Conservation (phyloP, 768 basidiomycete species). For the Phylloporus sp. region DNA sequence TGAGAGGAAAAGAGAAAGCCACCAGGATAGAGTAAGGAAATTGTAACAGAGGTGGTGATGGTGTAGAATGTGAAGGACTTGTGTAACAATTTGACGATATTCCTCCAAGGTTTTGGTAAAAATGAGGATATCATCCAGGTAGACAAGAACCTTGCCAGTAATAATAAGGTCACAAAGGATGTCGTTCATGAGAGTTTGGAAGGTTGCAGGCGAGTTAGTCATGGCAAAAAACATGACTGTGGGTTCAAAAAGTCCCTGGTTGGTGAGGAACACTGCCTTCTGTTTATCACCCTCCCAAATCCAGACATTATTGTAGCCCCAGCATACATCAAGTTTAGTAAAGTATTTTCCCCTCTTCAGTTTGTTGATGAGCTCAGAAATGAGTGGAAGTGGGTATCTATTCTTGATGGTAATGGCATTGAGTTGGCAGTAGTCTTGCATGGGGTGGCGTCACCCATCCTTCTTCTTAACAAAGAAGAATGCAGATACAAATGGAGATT, state of each 20-base stretch:
- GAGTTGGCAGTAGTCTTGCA: background rate
- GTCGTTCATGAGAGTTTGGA: background rate
- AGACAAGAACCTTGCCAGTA: background rate
- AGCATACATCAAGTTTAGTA: background rate
- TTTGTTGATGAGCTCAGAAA: background rate
- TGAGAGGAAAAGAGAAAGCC: too few relatives aligned
- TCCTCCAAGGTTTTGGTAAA: background rate
- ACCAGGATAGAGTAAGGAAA: too few relatives aligned
- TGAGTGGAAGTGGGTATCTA: background rate
- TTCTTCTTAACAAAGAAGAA: background rate
- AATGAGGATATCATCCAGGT: background rate
- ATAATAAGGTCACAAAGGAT: background rate
- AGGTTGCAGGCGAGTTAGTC: background rate
- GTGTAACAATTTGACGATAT: background rate
- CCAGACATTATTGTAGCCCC: background rate
- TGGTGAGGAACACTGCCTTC: background rate
- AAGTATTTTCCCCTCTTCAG: background rate
- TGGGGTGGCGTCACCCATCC: background rate
- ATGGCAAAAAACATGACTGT: background rate
- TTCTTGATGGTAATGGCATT: background rate
- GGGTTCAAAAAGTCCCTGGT: background rate
- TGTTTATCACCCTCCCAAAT: background rate
- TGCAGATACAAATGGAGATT: background rate
- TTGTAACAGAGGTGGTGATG: background rate
- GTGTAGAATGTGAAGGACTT: background rate